Conservation (phyloP, 305 asterid species). For the Solanum hybrid region DNA sequence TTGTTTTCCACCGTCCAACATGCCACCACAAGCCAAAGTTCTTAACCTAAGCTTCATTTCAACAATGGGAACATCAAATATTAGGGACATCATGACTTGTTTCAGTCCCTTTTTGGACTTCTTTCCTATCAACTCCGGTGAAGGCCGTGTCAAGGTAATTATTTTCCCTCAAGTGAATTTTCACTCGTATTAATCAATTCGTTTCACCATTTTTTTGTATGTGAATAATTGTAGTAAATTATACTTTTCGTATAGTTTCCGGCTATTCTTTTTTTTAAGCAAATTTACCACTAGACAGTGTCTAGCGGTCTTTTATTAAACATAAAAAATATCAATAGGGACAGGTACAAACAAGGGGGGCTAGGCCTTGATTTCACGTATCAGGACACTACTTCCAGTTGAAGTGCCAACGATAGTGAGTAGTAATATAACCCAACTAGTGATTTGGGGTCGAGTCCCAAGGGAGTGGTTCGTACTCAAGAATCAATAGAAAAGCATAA, state of each 20-base stretch:
- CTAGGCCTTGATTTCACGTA: no score
- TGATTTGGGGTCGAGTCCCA: no score
- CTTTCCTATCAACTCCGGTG: conserved; percentile 56
- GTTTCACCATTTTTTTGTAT: not conserved
- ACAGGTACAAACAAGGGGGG: no score
- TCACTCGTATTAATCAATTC: not conserved
- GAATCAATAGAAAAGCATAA: no score
- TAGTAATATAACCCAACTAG: no score
- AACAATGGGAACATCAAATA: conserved; percentile 46
- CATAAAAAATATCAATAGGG: no score
- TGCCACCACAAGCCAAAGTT: not conserved
- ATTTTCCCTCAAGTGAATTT: not conserved
- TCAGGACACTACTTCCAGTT: no score
- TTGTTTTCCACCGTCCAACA: not conserved
- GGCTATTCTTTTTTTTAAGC: not conserved
- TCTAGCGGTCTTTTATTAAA: no score
- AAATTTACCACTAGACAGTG: no score
- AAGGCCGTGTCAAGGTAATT: conserved; percentile 70
- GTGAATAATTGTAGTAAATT: not conserved
- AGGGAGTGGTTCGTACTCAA: no score
- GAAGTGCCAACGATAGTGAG: no score
- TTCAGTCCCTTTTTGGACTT: conserved; percentile 66
- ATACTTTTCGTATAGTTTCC: not conserved
- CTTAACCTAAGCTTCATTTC: not conserved
- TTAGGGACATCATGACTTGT: conserved; percentile 59